Evolutionary conservation across 2,329 filamentous ascomycete genomes (phyloP), one percentile per base, ranked within the genome.

Genomic region (Cladosporium halotolerans): DNA sequence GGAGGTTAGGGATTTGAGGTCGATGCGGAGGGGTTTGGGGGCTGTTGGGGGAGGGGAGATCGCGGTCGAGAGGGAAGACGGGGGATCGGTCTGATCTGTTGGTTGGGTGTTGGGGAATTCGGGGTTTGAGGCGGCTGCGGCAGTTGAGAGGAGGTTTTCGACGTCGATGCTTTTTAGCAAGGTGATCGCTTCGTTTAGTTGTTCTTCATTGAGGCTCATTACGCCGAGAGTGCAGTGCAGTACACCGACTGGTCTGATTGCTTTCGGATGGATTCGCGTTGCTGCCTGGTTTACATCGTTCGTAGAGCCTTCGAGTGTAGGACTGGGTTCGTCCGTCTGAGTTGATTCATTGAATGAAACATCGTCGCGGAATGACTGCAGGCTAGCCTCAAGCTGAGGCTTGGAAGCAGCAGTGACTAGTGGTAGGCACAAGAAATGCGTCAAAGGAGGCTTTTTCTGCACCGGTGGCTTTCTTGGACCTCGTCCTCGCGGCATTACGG

Each of bases 171-270:
- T 45, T 19, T 63, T 16, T 8, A 71, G 56, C 8, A 77, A 68
- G 1, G 61, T 41, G 19, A 74, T 59, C 0, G 79, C 82, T 31
- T 70, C 68, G 0, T 75, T 62, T 2, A 85, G 68, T 43, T 78
- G 74, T 2, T 74, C 69, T 2, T 73, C 75, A 3, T 75, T 70
- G 9, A 96, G 78, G 58, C 80, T 85, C 86, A 96, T 91, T 1
- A 95, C 87, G 0, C 90, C 91, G 0, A 96, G 76, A 0, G 91
- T 96, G 2, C 95, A 74, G 70, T 97, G 92, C 45, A 96, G 70
- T 1, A 89, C 90, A 0, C 88, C 88, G 0, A 88, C 71, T 0
- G 89, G 89, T 28, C 90, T 77, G 47, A 96, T 73, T 1, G 89
- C 89, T 52, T 79, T 79, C 9, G 62, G 59, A 48, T 63, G 60